Conservation (phyloP, 2,329 filamentous ascomycete genomes). For the Parasarocladium wereldwijsianum region DNA sequence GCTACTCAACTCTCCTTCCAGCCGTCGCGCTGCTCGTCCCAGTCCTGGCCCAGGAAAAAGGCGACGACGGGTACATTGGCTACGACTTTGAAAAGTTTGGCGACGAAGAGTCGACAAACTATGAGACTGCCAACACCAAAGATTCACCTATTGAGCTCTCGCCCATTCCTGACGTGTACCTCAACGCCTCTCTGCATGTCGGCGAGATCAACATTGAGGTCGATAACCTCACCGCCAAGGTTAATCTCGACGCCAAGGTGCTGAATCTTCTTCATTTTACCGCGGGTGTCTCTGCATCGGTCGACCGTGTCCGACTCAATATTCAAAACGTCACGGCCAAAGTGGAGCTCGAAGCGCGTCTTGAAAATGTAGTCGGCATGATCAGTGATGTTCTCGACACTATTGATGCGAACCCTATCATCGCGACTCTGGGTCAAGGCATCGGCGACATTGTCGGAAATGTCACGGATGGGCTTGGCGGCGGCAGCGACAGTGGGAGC, state of each 20-base stretch:
- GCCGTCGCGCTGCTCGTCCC: constrained; percentile 12
- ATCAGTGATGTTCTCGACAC: constrained; percentile 41
- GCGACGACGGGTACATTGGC: constrained; percentile 35
- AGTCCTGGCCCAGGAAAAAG: constrained; percentile 15
- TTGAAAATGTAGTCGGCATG: constrained; percentile 46
- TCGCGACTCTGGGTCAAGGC: constrained; percentile 37
- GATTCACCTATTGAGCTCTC: constrained; percentile 25
- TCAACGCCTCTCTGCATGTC: constrained; percentile 43
- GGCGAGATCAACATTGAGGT: constrained; percentile 44
- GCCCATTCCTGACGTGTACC: constrained; percentile 40
- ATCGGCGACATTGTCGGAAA: constrained; percentile 27
- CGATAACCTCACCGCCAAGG: constrained; percentile 37
- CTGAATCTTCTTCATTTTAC: constrained; percentile 43
- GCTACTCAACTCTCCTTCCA: not conserved
- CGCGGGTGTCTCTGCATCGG: constrained; percentile 43
- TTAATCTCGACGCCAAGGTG: constrained; percentile 10
- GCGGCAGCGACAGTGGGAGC: constrained; percentile 7
- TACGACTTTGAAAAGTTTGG: constrained; percentile 37
- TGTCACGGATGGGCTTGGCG: constrained; percentile 5
- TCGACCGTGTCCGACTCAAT: constrained; percentile 38
- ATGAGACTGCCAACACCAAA: constrained; percentile 36
- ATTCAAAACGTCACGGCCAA: constrained; percentile 45
- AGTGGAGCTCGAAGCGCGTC: constrained; percentile 42
- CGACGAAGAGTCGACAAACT: constrained; percentile 33
- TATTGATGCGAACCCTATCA: constrained; percentile 45